Evolutionary conservation across 345 rosid genomes (phyloP).

Genomic region (Aurinia saxatilis): DNA sequence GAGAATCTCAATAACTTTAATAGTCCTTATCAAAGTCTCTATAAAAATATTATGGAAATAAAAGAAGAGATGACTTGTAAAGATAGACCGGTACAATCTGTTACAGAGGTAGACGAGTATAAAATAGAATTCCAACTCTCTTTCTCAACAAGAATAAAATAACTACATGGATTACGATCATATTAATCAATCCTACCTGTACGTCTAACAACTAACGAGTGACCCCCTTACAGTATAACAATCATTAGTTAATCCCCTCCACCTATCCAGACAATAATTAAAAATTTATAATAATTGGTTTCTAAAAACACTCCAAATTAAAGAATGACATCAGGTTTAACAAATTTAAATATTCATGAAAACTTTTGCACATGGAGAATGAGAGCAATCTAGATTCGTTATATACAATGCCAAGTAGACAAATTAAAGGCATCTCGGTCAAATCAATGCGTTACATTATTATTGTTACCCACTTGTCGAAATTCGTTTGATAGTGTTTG

Average conservation of each 20-base stretch:
- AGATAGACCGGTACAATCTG: constrained; percentile 3
- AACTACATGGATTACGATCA: background rate
- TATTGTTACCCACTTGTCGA: background rate
- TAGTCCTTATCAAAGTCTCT: constrained; percentile 12
- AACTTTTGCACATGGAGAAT: constrained; percentile 17
- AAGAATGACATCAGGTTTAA: too few relatives aligned
- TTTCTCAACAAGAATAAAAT: background rate
- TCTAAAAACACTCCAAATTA: too few relatives aligned
- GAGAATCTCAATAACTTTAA: background rate
- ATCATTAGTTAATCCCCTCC: too few relatives aligned
- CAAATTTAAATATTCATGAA: too few relatives aligned
- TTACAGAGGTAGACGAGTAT: constrained; percentile 3
- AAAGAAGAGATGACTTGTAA: constrained; percentile 8
- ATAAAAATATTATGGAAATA: too few relatives aligned
- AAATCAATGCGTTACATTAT: background rate
- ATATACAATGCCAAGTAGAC: background rate
- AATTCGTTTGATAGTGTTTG: background rate
- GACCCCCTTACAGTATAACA: too few relatives aligned
- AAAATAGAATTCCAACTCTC: constrained; percentile 7
- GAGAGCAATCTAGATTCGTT: background rate
- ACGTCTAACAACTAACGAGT: background rate
- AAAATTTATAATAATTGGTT: too few relatives aligned
- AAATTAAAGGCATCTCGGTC: too few relatives aligned
- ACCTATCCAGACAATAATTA: background rate
- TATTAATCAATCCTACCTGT: background rate